Percentiles rank a stretch among this genome's conserved stretches.
Evolutionary conservation across 1,284 basidiomycete species (phyloP).

Genomic region (Spongispora temasekensis): DNA sequence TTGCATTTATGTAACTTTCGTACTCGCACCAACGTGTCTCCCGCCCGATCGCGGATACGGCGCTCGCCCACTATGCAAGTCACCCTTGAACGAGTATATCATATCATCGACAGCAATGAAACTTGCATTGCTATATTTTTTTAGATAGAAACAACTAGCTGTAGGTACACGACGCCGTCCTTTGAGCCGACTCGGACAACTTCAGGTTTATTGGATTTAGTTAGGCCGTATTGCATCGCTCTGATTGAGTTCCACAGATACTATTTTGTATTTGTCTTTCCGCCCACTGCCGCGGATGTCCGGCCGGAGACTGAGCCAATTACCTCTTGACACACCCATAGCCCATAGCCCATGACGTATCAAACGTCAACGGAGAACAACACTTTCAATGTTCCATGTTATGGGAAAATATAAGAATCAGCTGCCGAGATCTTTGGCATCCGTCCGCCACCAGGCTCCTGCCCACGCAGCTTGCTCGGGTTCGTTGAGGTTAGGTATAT

Average conservation of each 20-base stretch:
- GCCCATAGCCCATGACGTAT: conserved; percentile 19
- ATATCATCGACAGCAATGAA: conserved; percentile 25
- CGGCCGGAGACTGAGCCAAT: conserved; percentile 7
- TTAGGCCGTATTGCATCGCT: conserved; percentile 24
- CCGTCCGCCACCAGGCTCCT: conserved; percentile 44
- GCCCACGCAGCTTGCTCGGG: conserved; percentile 41
- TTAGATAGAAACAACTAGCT: conserved; percentile 23
- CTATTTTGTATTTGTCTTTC: conserved; percentile 28
- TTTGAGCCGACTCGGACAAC: background rate
- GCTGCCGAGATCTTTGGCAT: conserved; percentile 29
- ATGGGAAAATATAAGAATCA: conserved; percentile 6
- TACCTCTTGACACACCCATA: conserved; percentile 29
- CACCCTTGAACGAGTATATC: conserved; percentile 20
- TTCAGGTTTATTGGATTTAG: conserved; percentile 20
- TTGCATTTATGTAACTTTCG: no score
- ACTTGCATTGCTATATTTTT: conserved; percentile 17
- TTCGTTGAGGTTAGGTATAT: conserved; percentile 57
- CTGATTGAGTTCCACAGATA: conserved; percentile 14
- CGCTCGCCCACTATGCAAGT: conserved; percentile 18
- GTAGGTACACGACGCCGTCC: conserved; percentile 23
- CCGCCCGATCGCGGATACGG: no score
- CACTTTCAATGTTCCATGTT: conserved; percentile 24
- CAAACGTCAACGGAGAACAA: conserved; percentile 17
- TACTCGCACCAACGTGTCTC: no score
- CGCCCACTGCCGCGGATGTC: conserved; percentile 1